phyloP scores from a whole-genome alignment of 176 grass and related monocot genomes.

The Coix lacrymajobi region DNA sequence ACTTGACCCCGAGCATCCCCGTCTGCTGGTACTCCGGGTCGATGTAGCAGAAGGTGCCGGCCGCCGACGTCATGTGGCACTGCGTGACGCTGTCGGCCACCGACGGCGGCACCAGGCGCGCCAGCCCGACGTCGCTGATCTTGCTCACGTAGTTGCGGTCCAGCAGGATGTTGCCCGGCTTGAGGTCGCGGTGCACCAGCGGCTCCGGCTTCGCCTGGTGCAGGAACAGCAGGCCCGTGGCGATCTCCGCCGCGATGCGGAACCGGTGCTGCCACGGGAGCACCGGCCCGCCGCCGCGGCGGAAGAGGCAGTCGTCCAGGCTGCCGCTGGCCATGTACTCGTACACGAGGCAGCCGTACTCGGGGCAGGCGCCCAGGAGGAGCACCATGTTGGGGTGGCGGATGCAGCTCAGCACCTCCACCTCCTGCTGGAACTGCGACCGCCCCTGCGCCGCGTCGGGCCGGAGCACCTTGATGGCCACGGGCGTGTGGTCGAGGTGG shows the following conservation, averaged over 20 bases:
- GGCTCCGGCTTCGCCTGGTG: constrained; percentile 88
- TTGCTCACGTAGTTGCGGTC: constrained; percentile 93
- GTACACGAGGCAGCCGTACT: constrained; percentile 91
- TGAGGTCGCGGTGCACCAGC: constrained; percentile 89
- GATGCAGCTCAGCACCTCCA: constrained; percentile 92
- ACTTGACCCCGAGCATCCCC: constrained; percentile 87
- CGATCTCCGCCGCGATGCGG: constrained; percentile 81
- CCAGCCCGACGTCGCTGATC: constrained; percentile 90
- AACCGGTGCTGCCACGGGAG: constrained; percentile 84
- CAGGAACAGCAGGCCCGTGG: constrained; percentile 80
- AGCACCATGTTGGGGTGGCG: constrained; percentile 95
- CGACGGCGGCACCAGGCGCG: constrained; percentile 70
- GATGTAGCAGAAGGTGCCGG: constrained; percentile 95
- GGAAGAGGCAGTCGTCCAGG: constrained; percentile 82
- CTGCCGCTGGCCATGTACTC: constrained; percentile 95
- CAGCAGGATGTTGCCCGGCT: constrained; percentile 86
- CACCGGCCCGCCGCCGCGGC: constrained; percentile 31
- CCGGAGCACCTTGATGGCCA: constrained; percentile 89
- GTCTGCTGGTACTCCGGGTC: constrained; percentile 97
- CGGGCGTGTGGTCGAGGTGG: constrained; percentile 72
- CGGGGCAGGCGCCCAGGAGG: constrained; percentile 84
- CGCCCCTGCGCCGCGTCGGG: constrained; percentile 81
- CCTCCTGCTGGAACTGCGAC: constrained; percentile 94
- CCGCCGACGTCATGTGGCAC: constrained; percentile 81
- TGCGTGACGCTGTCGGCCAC: constrained; percentile 76